Evolutionary conservation across 345 rosid species (phyloP).

Genomic region (Citrus glauca): DNA sequence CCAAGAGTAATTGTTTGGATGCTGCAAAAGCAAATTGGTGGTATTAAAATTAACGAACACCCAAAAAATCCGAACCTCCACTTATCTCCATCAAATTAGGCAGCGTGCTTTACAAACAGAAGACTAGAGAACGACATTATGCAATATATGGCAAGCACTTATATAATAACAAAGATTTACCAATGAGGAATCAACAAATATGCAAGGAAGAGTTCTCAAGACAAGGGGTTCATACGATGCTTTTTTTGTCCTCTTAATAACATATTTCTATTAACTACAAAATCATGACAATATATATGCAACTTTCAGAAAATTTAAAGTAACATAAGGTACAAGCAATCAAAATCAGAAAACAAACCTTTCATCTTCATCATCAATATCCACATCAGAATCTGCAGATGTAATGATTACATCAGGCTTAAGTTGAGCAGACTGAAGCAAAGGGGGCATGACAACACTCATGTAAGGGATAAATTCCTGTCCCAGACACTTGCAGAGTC

Average conservation of each 20-base stretch:
- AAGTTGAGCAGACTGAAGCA: slow-evolving; percentile 74
- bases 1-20: slow-evolving; percentile 78
- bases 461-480: slow-evolving; percentile 76
- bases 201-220: neutral
- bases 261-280: neutral
- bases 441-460: slow-evolving; percentile 70
- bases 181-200: neutral
- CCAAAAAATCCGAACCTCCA: neutral
- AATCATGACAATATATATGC: neutral
- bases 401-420: slow-evolving; percentile 71
- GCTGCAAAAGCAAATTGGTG: slow-evolving; percentile 23
- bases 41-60: neutral
- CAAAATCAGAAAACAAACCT: slow-evolving; percentile 31
- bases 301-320: neutral
- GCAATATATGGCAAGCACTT: neutral
- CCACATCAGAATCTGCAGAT: slow-evolving; percentile 68
- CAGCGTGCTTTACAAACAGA: neutral
- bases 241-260: neutral
- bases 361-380: slow-evolving; percentile 63
- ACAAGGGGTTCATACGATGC: neutral
- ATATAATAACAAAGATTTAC: neutral
- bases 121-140: neutral
- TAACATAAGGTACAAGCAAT: neutral
- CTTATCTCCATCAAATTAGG: neutral
- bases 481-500: slow-evolving; percentile 77